Percentiles rank a stretch among this genome's conserved stretches.
Conservation (phyloP, 768 basidiomycete genomes). For the Pleurotus ostreatus region DNA sequence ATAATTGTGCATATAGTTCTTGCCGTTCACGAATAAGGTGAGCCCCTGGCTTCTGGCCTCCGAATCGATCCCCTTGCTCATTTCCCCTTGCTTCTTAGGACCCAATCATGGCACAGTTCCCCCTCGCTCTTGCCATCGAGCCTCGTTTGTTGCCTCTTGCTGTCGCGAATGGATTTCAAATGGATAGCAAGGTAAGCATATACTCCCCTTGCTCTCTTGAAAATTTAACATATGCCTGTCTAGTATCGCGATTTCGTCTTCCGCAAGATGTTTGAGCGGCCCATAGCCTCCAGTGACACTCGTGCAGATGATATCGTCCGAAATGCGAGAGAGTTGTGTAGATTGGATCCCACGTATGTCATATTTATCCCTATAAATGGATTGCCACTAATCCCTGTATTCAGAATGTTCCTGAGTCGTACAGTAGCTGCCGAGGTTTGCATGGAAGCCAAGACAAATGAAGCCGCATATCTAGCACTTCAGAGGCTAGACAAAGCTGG, state of each 20-base stretch:
- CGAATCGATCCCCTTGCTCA: constrained; percentile 9
- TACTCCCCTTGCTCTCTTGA: constrained; percentile 8
- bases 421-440: constrained; percentile 82
- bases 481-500: constrained; percentile 64
- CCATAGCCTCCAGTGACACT: constrained; percentile 41
- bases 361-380: neutral
- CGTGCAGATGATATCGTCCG: constrained; percentile 59
- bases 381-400: constrained; percentile 7
- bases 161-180: constrained; percentile 66
- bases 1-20: constrained; percentile 46
- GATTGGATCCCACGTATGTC: constrained; percentile 62
- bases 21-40: constrained; percentile 73
- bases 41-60: constrained; percentile 10
- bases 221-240: constrained; percentile 1
- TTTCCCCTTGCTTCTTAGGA: constrained; percentile 40
- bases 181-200: constrained; percentile 66
- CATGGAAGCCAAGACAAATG: constrained; percentile 75
- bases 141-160: constrained; percentile 71
- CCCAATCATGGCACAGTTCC: constrained; percentile 74
- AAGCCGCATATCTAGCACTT: constrained; percentile 63
- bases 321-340: constrained; percentile 70
- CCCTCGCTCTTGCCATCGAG: constrained; percentile 73
- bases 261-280: constrained; percentile 79
- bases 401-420: constrained; percentile 77
- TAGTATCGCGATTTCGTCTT: constrained; percentile 86